Evolutionary conservation across 768 basidiomycete genomes (phyloP), one percentile per base, ranked within the genome.

Genomic region (Lentinula raphanica): DNA sequence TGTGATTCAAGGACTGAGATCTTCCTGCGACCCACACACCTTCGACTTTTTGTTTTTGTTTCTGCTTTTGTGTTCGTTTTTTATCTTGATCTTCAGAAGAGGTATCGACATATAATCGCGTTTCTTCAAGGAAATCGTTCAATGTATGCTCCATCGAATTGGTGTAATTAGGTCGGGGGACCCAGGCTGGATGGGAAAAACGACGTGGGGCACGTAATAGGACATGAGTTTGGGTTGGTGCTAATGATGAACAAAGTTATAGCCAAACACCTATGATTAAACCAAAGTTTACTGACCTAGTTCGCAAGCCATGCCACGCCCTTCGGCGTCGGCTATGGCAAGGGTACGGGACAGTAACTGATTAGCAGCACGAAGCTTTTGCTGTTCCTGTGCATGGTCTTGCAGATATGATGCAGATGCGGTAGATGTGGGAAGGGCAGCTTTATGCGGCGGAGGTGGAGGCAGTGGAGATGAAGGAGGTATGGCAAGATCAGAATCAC

Each of bases 21-120:
- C 66, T 0, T 72, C 46, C 32, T 13, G 56, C 70, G 17, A 82
- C 69, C 80, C 81, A 82, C 6, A 79, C 78, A 17, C 80, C 81
- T 59, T 81, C 79, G 3, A 79, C 69, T 32, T 63, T 67, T 27
- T 60, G 67, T 3, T 63, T 50, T 38, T 59, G 62, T 13, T 66
- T 72, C 59, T 67, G 69, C 49, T 51, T 42, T 7, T 31, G n/a
- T 42, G n/a, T 45, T 46, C 25, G 27, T 25, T 5, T 53, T 53
- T 5, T n/a, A n/a, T n/a, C n/a, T n/a, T n/a, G n/a, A n/a, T 21
- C 13, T 39, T 53, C 51, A 23, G 36, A 11, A 13, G 25, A 39
- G 36, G 19, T 0, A 53, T 56, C 42, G 28, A 44, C 53, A n/a
- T 19, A n/a, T 25, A 38, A 17, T 56, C 17, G 71, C 68, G 2